Evolutionary conservation across 495 filamentous ascomycete species (phyloP), one percentile per base, ranked within the genome.

Genomic region (Cenococcum geophilum): DNA sequence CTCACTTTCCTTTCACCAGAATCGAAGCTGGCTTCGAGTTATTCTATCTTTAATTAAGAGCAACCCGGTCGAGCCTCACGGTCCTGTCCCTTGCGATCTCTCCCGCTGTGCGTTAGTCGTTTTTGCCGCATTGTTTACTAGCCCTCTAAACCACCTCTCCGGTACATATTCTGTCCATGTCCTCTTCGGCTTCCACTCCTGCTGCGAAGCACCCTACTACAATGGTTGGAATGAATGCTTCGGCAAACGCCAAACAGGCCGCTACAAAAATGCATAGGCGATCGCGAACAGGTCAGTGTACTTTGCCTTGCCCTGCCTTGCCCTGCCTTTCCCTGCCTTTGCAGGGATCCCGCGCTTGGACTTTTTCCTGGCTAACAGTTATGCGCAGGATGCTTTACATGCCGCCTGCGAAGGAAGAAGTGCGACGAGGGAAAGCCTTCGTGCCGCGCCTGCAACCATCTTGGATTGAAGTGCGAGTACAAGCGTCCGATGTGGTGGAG

Each of bases 401-500:
- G 93, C 79, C 87, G 93, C 69, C 75, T 98, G 63, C 85, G 93
- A 71, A 76, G 93, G 68, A 97, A 98, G 82, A 98, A 98, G 83
- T 97, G 93, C 76, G 92, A 98, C 71, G 93, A 98, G 75, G 87
- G 85, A 57, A 88, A 88, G 67, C 88, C 89, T 40, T 78, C 83
- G 63, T 98, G 93, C 78, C 83, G 82, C 54, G 90, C 92, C 53
- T 98, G 93, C 82, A 87, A 82, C 71, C 88, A 96, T 68, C 84
- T 98, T 45, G 83, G 85, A 10, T 80, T 98, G 22, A 77, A 77
- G 61, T 98, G 93, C 75, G 90, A 98, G 78, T 98, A 97, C 76
- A 95, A 96, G 81, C 80, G 92, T 70, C 92, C 93, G 11, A 82
- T 89, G 73, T 98, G 93, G 93, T 98, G 93, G 93, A 89, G 85